phyloP scores from a whole-genome alignment of 441 rosid species.

The Populus hybrid region DNA sequence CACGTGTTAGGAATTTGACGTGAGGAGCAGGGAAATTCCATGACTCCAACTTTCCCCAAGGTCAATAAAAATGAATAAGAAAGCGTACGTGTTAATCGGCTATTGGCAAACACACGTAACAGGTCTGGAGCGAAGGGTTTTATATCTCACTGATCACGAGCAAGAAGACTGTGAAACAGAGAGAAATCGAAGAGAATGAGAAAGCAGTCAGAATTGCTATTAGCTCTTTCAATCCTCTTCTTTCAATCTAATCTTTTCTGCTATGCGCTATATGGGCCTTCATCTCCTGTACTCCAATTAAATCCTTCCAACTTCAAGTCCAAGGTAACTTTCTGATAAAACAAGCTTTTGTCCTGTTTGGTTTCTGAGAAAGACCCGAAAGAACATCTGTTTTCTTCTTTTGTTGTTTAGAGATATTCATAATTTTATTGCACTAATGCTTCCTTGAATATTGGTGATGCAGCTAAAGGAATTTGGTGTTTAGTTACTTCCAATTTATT shows the following conservation, averaged over 20 bases:
- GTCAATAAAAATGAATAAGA: background rate
- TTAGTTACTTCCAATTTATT: background rate
- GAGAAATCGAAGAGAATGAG: conserved; percentile 20
- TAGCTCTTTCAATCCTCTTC: conserved; percentile 25
- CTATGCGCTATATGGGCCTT: conserved; percentile 74
- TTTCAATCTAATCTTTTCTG: conserved; percentile 31
- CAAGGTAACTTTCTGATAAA: conserved; percentile 47
- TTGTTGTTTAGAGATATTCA: background rate
- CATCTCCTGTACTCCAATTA: conserved; percentile 95
- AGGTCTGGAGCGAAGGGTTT: background rate
- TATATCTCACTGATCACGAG: background rate
- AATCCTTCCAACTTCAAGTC: conserved; percentile 95
- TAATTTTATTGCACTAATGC: background rate
- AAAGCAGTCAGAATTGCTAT: conserved; percentile 24
- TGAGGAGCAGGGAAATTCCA: background rate
- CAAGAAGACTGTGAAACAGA: background rate
- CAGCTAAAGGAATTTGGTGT: background rate
- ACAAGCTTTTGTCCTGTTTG: background rate
- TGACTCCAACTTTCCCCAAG: background rate
- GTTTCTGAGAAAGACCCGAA: conserved; percentile 1
- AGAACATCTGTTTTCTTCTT: no score
- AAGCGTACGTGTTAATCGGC: background rate
- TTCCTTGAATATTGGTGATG: background rate
- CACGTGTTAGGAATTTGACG: no score
- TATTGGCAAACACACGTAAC: conserved; percentile 1